Base-by-base conservation (phyloP, 176 grass and related monocot species). In the Oryza longistaminata region DNA sequence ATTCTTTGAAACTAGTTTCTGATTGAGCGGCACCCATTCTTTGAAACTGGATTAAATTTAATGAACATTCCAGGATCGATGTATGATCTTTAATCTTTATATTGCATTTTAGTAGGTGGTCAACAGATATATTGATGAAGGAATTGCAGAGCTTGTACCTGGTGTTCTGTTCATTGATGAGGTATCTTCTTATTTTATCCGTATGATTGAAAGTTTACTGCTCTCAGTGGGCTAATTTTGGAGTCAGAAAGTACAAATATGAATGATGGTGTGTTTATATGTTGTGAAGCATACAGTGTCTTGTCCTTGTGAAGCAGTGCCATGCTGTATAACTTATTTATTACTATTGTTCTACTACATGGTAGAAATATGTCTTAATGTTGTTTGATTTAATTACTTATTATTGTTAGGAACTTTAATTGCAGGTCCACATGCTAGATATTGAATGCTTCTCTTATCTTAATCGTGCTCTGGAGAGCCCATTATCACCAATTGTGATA, bases 371-470 rank as follows among this genome's bases (percentile, higher is more conserved):
- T 89, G 21, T 53, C 21, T 75, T 69, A 55, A 15, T 21, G 15
- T 71, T 39, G 42, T 25, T 71, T 19, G 11, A 82, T 79, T 62
- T 37, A 22, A 75, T 70, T 50, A 25, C 67, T 48, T 16, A 70
- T 15, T 12, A 75, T 53, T 31, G 29, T 31, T 16, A 49, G 46
- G 9, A 67, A 87, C 19, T 6, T 75, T 87, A 75, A 91, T 77
- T 76, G 9, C 83, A 98, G 96, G 96, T 95, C 58, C 93, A 98
- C 82, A 94, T 98, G 89, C 74, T 98, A 64, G 93, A 98, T 71
- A 88, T 98, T 49, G 96, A 98, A 85, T 98, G 96, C 16, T 98
- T 95, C 85, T 98, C 96, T 33, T 95, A 95, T 88, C 91, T 98
- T 74, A 98, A 98, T 88, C 93, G 93, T 83, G 93, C 96, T 53